Evolutionary conservation across 2,329 filamentous ascomycete species (phyloP).

Genomic region (Diaporthe nobilis): DNA sequence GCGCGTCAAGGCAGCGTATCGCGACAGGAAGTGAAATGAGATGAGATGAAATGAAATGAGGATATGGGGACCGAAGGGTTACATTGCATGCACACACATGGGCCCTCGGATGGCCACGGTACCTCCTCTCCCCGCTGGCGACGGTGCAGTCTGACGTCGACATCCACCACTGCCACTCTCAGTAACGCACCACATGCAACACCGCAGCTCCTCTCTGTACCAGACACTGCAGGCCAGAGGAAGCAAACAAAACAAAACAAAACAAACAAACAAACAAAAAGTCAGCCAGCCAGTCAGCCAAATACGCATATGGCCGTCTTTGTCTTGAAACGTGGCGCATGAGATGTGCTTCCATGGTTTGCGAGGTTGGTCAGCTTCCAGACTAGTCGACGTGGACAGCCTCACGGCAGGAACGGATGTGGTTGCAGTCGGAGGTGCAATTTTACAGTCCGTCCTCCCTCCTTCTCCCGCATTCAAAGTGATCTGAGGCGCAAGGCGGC

Average conservation of each 20-base stretch:
- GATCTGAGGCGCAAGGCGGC: background rate
- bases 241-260: background rate
- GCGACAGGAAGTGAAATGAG: constrained; percentile 15
- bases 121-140: background rate
- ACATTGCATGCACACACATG: constrained; percentile 26
- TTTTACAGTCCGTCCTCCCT: no score
- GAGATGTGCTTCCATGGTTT: background rate
- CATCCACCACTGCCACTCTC: background rate
- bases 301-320: background rate
- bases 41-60: constrained; percentile 8
- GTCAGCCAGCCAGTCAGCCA: background rate
- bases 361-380: constrained; percentile 16
- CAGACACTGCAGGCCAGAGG: background rate
- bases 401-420: constrained; percentile 23
- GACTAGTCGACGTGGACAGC: constrained; percentile 13
- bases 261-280: background rate
- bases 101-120: background rate
- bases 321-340: constrained; percentile 24
- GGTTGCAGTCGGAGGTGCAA: constrained; percentile 4
- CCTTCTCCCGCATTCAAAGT: background rate
- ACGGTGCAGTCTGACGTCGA: background rate
- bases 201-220: background rate
- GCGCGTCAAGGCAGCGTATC: constrained; percentile 38
- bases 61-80: constrained; percentile 15
- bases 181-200: background rate